phyloP scores from a whole-genome alignment of 1,284 basidiomycete genomes.

The Megacollybia platyphylla region DNA sequence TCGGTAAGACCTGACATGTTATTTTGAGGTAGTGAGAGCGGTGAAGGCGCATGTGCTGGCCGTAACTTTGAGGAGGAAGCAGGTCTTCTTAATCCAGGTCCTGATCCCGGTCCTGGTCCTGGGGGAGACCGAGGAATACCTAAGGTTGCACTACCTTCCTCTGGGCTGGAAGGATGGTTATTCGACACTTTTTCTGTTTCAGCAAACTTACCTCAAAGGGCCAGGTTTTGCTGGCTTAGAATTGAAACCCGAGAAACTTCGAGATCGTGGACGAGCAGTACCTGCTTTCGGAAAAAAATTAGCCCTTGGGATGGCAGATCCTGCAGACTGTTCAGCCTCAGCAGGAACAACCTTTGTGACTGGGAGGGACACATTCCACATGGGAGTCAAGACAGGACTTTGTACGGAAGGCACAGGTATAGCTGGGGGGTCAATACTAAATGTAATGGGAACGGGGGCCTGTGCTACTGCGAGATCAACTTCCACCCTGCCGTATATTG shows the following conservation, averaged over 20 bases:
- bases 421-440: slow-evolving; percentile 38
- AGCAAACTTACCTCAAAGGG: slow-evolving; percentile 22
- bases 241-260: slow-evolving; percentile 64
- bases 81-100: slow-evolving; percentile 7
- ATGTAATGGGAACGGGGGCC: slow-evolving; percentile 55
- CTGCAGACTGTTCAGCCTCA: not conserved
- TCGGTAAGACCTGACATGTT: slow-evolving; percentile 10
- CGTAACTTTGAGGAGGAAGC: slow-evolving; percentile 10
- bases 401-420: slow-evolving; percentile 5
- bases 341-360: not conserved
- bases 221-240: slow-evolving; percentile 12
- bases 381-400: not conserved
- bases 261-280: slow-evolving; percentile 45
- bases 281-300: slow-evolving; percentile 50
- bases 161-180: slow-evolving; percentile 11
- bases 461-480: slow-evolving; percentile 36
- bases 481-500: slow-evolving; percentile 52
- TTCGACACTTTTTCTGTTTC: not conserved
- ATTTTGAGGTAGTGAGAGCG: slow-evolving; percentile 34
- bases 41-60: slow-evolving; percentile 30
- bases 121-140: slow-evolving; percentile 8
- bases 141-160: slow-evolving; percentile 10
- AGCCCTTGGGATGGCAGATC: slow-evolving; percentile 32
- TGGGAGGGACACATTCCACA: not conserved
- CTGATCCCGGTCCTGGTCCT: slow-evolving; percentile 10